These are phyloP conservation scores for Zygosaccharomyces siamensis DNA, from an alignment of 805 yeast species.

Conservation along the genomic window DNA sequence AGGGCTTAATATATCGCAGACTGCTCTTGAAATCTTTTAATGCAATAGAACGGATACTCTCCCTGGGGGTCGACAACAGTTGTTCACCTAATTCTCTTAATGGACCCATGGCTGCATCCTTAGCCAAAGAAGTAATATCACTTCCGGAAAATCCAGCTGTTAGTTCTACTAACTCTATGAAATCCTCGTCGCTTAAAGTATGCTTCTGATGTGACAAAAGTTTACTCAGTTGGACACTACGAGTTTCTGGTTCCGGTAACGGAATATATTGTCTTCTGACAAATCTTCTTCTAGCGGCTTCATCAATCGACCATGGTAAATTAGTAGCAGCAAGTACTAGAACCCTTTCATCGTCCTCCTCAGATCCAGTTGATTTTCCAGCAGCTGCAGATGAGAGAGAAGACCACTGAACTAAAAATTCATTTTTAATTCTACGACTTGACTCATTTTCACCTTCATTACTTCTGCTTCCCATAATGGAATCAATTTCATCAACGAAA, in stretches of 20 bases:
- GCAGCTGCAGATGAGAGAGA: constrained; percentile 85
- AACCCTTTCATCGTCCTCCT: constrained; percentile 53
- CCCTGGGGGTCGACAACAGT: constrained; percentile 60
- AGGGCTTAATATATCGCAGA: constrained; percentile 75
- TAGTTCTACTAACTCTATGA: constrained; percentile 51
- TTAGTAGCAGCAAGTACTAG: constrained; percentile 92
- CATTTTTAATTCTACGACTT: constrained; percentile 84
- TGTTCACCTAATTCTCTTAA: constrained; percentile 84
- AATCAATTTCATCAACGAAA: constrained; percentile 94
- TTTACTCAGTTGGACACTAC: constrained; percentile 64
- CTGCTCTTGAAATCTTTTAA: constrained; percentile 71
- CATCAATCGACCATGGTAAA: constrained; percentile 95
- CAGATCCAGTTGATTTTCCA: constrained; percentile 38
- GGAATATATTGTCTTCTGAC: constrained; percentile 92
- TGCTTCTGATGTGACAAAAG: constrained; percentile 69
- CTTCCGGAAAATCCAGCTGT: constrained; percentile 90
- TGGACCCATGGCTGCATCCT: constrained; percentile 98
- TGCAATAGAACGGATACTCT: constrained; percentile 70
- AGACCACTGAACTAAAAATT: constrained; percentile 92
- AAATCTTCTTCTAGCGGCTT: constrained; percentile 91
- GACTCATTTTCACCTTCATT: constrained; percentile 67
- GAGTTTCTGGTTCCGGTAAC: constrained; percentile 80
- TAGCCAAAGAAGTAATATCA: constrained; percentile 88
- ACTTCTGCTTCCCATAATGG: constrained; percentile 71
- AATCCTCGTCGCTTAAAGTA: constrained; percentile 59